A percentile compares a stretch with the other conserved stretches of the same genome.
Conservation (phyloP, 768 basidiomycete species). For the Phlebiopsis flavidoalba region DNA sequence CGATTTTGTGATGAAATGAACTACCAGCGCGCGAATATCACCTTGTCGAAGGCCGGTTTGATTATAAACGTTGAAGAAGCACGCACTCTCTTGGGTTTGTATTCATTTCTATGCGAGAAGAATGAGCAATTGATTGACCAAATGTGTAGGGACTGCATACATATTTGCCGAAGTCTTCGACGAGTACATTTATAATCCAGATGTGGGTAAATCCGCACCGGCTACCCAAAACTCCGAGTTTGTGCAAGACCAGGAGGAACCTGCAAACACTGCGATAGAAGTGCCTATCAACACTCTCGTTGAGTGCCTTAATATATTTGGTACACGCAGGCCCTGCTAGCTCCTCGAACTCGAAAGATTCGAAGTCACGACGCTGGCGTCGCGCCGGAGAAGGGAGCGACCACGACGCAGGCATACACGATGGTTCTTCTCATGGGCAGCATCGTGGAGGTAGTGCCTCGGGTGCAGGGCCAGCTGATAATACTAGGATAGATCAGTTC, state of each 20-base stretch:
- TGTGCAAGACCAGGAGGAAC: constrained; percentile 8
- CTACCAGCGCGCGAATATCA: constrained; percentile 65
- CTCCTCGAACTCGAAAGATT: constrained; percentile 34
- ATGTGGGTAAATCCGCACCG: constrained; percentile 12
- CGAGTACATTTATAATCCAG: constrained; percentile 62
- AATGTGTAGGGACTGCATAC: constrained; percentile 70
- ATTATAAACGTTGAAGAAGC: constrained; percentile 84
- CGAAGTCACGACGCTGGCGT: constrained; percentile 31
- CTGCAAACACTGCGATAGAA: constrained; percentile 36
- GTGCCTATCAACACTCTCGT: constrained; percentile 79
- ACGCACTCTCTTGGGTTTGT: constrained; percentile 69
- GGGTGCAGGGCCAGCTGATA: constrained; percentile 47
- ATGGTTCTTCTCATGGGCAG: constrained; percentile 27
- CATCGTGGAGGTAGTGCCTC: constrained; percentile 25
- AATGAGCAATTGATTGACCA: background rate
- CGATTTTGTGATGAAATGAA: too few relatives aligned
- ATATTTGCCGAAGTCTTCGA: constrained; percentile 76
- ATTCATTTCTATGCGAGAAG: background rate
- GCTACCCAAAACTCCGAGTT: constrained; percentile 20
- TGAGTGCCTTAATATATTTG: constrained; percentile 92
- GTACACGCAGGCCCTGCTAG: constrained; percentile 53
- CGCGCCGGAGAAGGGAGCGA: constrained; percentile 39
- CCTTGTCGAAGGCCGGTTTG: constrained; percentile 64
- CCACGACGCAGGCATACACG: constrained; percentile 24
- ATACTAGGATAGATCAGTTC: constrained; percentile 49